Evolutionary conservation across 2,329 filamentous ascomycete species (phyloP), one percentile per base, ranked within the genome.

Genomic region (Stylonectria norvegica): DNA sequence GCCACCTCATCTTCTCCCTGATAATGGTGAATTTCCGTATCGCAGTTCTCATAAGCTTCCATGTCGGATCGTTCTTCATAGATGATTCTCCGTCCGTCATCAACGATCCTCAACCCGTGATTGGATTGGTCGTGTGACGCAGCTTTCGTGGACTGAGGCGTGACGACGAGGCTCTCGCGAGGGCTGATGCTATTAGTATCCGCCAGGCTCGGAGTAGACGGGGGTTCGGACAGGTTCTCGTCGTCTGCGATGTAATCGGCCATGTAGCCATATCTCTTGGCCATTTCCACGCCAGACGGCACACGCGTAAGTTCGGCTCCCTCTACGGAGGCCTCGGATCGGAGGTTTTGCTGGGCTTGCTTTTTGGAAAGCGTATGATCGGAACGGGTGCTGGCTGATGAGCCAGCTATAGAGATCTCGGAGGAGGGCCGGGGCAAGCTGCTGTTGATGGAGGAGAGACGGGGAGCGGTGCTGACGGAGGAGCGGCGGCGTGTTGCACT

Each of bases 121-220:
- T 55, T 58, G 34, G 56, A 55, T 35, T 58, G 55, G 34, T 50
- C 50, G 19, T 53, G 51, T 31, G 48, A 27, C 20, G 36, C 29
- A 5, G 34, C 36, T 33, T 55, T 45, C n/a, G 37, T 29, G 30
- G 55, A 56, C 31, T 48, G 36, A 12, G 53, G 56, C 15, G 56
- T 58, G 32, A 45, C 53, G 35, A 54, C 18, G 18, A 57, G 29
- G 46, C 53, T 59, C 17, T 59, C 56, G 44, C 49, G 57, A 18
- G 49, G 56, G 41, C 53, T 56, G 46, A 58, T 35, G 40, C 57
- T 59, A 50, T 57, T 57, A 48, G 57, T 59, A 53, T 58, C 57
- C 32, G 52, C 55, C 41, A 59, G 39, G 23, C 57, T 59, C 25
- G 57, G 57, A 28, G 55, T 57, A 47, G 55, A 58, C 28, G 56